phyloP scores from a whole-genome alignment of 2,329 filamentous ascomycete genomes.

The Bipolaris zeicola region DNA sequence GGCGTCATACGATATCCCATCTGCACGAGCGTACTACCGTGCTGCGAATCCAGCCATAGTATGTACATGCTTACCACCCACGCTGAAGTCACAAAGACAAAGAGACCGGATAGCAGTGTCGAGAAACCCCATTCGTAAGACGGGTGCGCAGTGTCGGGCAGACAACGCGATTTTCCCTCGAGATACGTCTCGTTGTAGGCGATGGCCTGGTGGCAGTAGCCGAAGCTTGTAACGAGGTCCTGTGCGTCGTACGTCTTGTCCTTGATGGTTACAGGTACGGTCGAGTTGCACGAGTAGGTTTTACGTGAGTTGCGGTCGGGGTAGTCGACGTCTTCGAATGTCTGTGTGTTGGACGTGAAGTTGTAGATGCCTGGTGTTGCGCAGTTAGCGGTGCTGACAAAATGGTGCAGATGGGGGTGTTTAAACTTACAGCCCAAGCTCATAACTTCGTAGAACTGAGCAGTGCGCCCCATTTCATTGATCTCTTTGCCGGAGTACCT shows the following conservation, averaged over 20 bases:
- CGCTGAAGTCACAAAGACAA: slow-evolving; percentile 38
- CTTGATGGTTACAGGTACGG: slow-evolving; percentile 16
- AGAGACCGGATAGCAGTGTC: slow-evolving; percentile 39
- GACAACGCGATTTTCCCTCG: slow-evolving; percentile 25
- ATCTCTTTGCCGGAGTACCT: slow-evolving; percentile 3
- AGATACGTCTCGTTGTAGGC: slow-evolving; percentile 19
- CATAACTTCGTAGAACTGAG: too few species aligned
- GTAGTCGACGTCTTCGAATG: not conserved
- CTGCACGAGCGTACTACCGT: slow-evolving; percentile 30
- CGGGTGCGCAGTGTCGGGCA: slow-evolving; percentile 34
- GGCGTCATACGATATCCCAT: slow-evolving; percentile 40
- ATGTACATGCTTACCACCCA: slow-evolving; percentile 45
- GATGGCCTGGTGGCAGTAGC: slow-evolving; percentile 26
- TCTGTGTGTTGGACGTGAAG: slow-evolving; percentile 19
- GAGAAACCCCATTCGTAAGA: slow-evolving; percentile 49
- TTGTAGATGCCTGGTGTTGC: slow-evolving; percentile 11
- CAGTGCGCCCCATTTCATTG: too few species aligned
- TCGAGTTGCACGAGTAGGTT: slow-evolving; percentile 21
- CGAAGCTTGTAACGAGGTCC: slow-evolving; percentile 11
- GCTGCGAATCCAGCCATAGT: slow-evolving; percentile 44
- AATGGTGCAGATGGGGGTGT: too few species aligned
- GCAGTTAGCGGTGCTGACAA: not conserved
- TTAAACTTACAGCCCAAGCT: too few species aligned
- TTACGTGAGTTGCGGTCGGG: not conserved
- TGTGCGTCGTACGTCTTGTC: slow-evolving; percentile 21